A percentile compares a stretch with the other conserved stretches of the same genome.
Conservation (phyloP, 1,284 basidiomycete genomes). For the Apiotrichum sp. region DNA sequence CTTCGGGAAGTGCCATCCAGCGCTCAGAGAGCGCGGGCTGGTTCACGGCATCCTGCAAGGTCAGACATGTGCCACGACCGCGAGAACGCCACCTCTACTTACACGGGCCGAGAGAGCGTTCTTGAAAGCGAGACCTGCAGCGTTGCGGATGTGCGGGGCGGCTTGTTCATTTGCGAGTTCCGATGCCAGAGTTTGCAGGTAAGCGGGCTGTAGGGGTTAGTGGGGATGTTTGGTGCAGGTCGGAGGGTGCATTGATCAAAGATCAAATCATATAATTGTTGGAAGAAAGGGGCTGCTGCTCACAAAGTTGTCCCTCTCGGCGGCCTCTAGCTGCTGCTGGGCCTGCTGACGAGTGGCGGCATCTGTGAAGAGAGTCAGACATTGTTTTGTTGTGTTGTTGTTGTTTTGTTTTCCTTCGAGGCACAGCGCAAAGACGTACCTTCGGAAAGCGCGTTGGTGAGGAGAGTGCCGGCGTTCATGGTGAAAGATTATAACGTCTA, state of each 20-base stretch:
- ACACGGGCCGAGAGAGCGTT: constrained; percentile 87
- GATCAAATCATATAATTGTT: not conserved
- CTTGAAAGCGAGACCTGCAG: constrained; percentile 94
- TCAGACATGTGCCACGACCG: constrained; percentile 2
- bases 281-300: constrained; percentile 27
- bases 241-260: not conserved
- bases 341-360: constrained; percentile 79
- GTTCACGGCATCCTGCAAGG: constrained; percentile 63
- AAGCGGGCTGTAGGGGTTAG: constrained; percentile 59
- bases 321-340: constrained; percentile 75
- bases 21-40: constrained; percentile 68
- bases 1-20: constrained; percentile 71
- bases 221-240: not conserved
- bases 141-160: constrained; percentile 75
- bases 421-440: constrained; percentile 54
- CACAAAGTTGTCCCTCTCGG: constrained; percentile 79
- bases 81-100: constrained; percentile 44
- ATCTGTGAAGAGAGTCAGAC: constrained; percentile 51
- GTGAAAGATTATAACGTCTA: constrained; percentile 1
- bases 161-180: constrained; percentile 71
- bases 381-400: no score
- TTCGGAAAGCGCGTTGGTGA: constrained; percentile 81
- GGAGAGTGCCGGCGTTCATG: constrained; percentile 84
- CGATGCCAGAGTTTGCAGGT: constrained; percentile 77
- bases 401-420: no score